phyloP scores from a whole-genome alignment of 768 basidiomycete species.

The Pisolithus sp. region DNA sequence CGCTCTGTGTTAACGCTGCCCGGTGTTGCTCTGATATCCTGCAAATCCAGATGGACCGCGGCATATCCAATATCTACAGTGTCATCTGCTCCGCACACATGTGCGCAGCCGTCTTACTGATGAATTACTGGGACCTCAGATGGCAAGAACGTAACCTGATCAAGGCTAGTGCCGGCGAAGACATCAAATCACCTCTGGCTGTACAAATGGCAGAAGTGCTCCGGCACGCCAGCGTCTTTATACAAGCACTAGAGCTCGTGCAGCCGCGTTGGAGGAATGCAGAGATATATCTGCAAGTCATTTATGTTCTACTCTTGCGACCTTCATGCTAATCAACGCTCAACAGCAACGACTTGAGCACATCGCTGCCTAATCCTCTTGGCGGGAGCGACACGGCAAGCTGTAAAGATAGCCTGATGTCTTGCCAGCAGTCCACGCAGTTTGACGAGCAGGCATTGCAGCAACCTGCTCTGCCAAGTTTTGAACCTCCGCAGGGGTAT shows the following conservation, averaged over 20 bases:
- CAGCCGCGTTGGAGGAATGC: constrained; percentile 27
- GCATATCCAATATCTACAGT: constrained; percentile 37
- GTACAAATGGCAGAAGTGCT: constrained; percentile 26
- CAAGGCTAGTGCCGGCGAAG: constrained; percentile 15
- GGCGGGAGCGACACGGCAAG: constrained; percentile 16
- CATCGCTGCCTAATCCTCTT: constrained; percentile 23
- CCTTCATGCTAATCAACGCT: constrained; percentile 29
- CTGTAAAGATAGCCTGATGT: constrained; percentile 7
- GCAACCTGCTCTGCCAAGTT: constrained; percentile 10
- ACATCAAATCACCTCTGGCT: constrained; percentile 25
- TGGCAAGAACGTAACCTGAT: constrained; percentile 34
- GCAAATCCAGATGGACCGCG: constrained; percentile 41
- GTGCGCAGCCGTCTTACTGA: constrained; percentile 46
- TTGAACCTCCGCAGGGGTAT: constrained; percentile 9
- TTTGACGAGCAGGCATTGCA: constrained; percentile 8
- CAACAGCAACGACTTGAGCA: constrained; percentile 19
- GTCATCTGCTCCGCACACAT: constrained; percentile 43
- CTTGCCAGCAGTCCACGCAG: constrained; percentile 2
- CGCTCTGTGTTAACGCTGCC: constrained; percentile 55
- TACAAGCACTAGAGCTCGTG: constrained; percentile 21
- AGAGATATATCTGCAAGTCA: constrained; percentile 32
- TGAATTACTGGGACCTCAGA: constrained; percentile 54
- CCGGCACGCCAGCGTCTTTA: constrained; percentile 23
- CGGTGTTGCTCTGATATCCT: constrained; percentile 55
- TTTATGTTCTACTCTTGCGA: constrained; percentile 5